These are phyloP conservation scores for Adansonia rubrostipa DNA, from an alignment of 441 rosid genomes.

Conservation along the genomic window DNA sequence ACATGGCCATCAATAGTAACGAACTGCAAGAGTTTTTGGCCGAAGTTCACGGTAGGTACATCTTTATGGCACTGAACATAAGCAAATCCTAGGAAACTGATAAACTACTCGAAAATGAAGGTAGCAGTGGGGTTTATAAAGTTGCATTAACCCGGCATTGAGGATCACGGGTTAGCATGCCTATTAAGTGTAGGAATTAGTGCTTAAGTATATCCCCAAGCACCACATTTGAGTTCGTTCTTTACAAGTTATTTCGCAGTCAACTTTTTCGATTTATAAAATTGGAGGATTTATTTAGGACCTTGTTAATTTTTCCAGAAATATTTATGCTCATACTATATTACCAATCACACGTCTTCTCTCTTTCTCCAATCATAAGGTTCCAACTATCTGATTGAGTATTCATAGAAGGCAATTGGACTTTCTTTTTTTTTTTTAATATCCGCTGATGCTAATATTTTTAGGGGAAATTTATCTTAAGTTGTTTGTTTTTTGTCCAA, in stretches of 20 bases:
- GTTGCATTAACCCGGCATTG: not conserved
- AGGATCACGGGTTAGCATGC: not conserved
- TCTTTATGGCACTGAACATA: not conserved
- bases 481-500: not conserved
- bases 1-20: not conserved
- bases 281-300: not conserved
- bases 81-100: not conserved
- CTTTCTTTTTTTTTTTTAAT: not conserved
- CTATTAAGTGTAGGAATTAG: not conserved
- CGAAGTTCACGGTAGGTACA: not conserved
- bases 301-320: too few relatives aligned
- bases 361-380: not conserved
- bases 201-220: not conserved
- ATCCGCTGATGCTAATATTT: not conserved
- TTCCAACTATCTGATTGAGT: not conserved
- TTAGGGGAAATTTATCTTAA: not conserved
- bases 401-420: not conserved
- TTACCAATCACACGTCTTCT: not conserved
- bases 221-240: not conserved
- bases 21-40: not conserved
- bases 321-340: not conserved
- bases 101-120: not conserved
- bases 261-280: not conserved
- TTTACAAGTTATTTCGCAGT: not conserved
- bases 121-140: not conserved